phyloP scores from a whole-genome alignment of 2,329 filamentous ascomycete species.

The Fragosphaeria purpurea region DNA sequence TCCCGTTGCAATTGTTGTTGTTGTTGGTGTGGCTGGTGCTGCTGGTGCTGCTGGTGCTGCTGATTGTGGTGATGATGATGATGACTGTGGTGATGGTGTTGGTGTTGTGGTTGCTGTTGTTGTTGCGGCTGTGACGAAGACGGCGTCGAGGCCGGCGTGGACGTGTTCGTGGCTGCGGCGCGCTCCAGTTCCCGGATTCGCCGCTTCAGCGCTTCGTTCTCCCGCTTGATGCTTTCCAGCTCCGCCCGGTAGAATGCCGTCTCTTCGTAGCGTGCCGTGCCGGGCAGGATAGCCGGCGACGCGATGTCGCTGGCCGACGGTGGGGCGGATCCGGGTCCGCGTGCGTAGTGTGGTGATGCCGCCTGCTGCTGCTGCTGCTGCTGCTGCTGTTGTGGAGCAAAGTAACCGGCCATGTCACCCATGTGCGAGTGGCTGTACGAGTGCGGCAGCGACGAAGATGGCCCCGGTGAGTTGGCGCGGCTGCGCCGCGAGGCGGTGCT shows the following conservation, averaged over 20 bases:
- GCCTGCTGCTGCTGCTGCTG: neutral
- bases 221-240: slow-evolving; percentile 50
- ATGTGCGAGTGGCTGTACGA: slow-evolving; percentile 38
- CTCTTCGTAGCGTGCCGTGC: slow-evolving; percentile 53
- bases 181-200: slow-evolving; percentile 53
- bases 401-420: slow-evolving; percentile 26
- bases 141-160: neutral
- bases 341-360: neutral
- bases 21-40: neutral
- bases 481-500: slow-evolving; percentile 45
- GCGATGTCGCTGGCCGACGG: slow-evolving; percentile 30
- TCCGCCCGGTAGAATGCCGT: slow-evolving; percentile 49
- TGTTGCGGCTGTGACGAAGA: neutral
- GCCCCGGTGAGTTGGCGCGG: slow-evolving; percentile 38
- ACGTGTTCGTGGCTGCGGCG: slow-evolving; percentile 3
- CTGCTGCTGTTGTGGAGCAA: slow-evolving; percentile 8
- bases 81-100: neutral
- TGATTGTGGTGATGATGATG: neutral
- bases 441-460: slow-evolving; percentile 21
- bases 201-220: slow-evolving; percentile 53
- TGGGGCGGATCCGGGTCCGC: slow-evolving; percentile 16
- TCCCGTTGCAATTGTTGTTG: neutral
- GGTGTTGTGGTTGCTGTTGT: neutral
- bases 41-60: neutral
- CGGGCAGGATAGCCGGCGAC: slow-evolving; percentile 45